Evolutionary conservation across 768 basidiomycete species (phyloP).

Genomic region (Hydnomerulius pinastri): DNA sequence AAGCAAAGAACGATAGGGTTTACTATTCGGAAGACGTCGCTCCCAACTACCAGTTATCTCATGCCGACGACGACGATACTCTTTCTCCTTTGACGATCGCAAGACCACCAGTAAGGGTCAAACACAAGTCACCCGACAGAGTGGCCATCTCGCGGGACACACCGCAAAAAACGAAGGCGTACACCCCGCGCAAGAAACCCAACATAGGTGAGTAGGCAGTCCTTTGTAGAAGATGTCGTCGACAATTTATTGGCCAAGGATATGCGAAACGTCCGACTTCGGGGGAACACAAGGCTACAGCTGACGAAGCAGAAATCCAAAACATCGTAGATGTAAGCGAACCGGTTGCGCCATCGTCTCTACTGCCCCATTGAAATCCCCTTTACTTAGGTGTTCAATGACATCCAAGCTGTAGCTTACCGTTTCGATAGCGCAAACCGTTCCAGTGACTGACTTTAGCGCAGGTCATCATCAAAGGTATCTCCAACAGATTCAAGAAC

Average conservation of each 20-base stretch:
- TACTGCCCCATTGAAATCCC: not conserved
- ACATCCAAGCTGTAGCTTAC: constrained; percentile 46
- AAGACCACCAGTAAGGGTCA: not conserved
- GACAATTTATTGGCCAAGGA: not conserved
- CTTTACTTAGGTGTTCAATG: constrained; percentile 44
- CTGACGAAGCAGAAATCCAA: constrained; percentile 21
- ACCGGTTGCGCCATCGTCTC: too few relatives aligned
- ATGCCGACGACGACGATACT: constrained; percentile 7
- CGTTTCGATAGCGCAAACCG: not conserved
- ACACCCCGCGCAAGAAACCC: constrained; percentile 1
- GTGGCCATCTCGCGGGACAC: not conserved
- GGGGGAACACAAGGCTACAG: not conserved
- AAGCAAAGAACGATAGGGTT: not conserved
- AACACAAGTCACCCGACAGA: constrained; percentile 2
- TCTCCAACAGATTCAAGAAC: constrained; percentile 47
- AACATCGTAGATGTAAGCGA: constrained; percentile 47
- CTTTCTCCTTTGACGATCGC: constrained; percentile 20
- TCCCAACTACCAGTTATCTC: constrained; percentile 1
- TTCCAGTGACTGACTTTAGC: constrained; percentile 15
- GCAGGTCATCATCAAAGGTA: constrained; percentile 51
- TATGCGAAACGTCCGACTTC: not conserved
- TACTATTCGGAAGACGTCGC: not conserved
- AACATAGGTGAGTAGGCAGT: not conserved
- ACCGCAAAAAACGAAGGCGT: constrained; percentile 4
- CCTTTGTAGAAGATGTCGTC: not conserved